Conservation (phyloP, 805 yeast genomes). For the Saccharomycopsis babjevae region DNA sequence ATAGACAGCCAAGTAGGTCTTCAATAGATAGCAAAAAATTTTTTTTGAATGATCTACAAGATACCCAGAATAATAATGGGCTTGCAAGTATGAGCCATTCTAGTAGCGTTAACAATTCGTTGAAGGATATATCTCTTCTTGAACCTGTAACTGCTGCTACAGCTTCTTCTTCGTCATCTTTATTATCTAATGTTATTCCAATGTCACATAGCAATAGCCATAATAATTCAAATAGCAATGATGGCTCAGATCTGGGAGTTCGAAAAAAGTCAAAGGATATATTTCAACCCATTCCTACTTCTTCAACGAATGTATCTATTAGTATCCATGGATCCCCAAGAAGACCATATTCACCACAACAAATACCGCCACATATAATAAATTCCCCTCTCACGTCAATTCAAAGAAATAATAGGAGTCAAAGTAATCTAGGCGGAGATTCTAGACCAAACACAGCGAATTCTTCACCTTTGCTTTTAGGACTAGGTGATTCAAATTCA, state of each 20-base stretch:
- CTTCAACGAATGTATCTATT: not conserved
- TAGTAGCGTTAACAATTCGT: slow-evolving; percentile 7
- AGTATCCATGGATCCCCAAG: slow-evolving; percentile 33
- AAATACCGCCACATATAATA: slow-evolving; percentile 31
- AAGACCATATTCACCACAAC: slow-evolving; percentile 47
- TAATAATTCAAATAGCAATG: slow-evolving; percentile 16
- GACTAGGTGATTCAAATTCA: slow-evolving; percentile 29
- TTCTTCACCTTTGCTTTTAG: slow-evolving; percentile 46
- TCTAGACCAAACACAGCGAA: slow-evolving; percentile 17
- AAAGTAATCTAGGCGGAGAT: slow-evolving; percentile 19
- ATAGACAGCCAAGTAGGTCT: slow-evolving; percentile 13
- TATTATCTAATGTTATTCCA: not conserved
- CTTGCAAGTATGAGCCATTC: slow-evolving; percentile 2
- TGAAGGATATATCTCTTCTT: slow-evolving; percentile 11
- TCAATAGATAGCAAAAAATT: slow-evolving; percentile 9
- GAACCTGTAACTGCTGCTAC: slow-evolving; percentile 18
- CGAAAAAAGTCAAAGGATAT: slow-evolving; percentile 20
- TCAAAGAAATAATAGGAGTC: slow-evolving; percentile 36
- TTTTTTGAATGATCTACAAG: not conserved
- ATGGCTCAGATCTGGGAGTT: slow-evolving; percentile 5
- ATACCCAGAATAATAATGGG: not conserved
- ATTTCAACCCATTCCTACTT: slow-evolving; percentile 1
- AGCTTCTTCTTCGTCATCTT: not conserved
- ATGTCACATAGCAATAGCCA: not conserved
- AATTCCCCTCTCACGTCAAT: slow-evolving; percentile 51